Base-by-base conservation (phyloP, 495 filamentous ascomycete genomes). In the Lentithecium fluviatile region DNA sequence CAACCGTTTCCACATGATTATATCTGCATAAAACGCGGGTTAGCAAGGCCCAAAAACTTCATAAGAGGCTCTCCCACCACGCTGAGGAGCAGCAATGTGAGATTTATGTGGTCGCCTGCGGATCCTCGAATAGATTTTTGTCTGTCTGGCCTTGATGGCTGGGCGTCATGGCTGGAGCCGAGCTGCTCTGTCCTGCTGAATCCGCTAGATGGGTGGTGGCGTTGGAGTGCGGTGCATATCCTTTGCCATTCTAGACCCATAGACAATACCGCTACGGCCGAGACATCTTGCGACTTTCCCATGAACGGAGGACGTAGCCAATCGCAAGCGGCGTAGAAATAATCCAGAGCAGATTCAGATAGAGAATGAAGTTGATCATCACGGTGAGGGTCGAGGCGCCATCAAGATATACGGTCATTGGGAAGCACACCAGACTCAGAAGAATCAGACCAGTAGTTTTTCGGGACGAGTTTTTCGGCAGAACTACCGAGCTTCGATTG, bases 1-100 rank as follows among this genome's bases (percentile, higher is more conserved):
- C 17, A 68, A 46, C n/a, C 60, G 55, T 60, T 69, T 69, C 57
- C 56, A 69, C 66, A 69, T 69, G 49, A 61, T 64, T 26, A 58
- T 20, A 25, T 24, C 50, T 58, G 32, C 46, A 29, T 52, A 29
- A 47, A 57, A 49, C 50, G 21, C n/a, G 45, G n/a, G 29, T 56
- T 49, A 52, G 64, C 37, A 25, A 21, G 34, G 52, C 38, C 8
- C 26, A 45, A n/a, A 17, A 38, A 11, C 3, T 13, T 43, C 40
- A 5, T 15, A 43, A n/a, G 19, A 43, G 15, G 15, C 19, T 43
- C 15, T 20, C 13, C 15, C 13, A 43, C 19, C 13, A 12, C 17
- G 20, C 21, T 10, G 20, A 42, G 15, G 13, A 52, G 36, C 54
- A 36, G 19, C 2, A 19, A 17, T 2, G 32, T 29, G 7, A 48